Conservation (phyloP, 2,329 filamentous ascomycete species). For the Monilinia laxa region DNA sequence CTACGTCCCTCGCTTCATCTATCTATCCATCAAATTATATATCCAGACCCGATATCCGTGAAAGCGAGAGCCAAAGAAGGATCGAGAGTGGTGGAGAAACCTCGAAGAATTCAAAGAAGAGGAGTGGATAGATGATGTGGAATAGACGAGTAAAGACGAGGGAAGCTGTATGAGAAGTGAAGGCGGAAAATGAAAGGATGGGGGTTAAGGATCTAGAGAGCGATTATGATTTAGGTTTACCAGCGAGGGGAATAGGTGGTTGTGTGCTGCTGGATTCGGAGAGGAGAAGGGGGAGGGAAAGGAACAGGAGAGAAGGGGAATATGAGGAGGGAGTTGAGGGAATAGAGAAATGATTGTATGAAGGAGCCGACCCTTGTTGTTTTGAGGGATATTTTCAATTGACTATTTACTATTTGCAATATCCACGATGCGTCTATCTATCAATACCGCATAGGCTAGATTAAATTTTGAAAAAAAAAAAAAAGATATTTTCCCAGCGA, state of each 20-base stretch:
- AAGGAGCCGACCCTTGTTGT: background rate
- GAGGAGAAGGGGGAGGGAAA: background rate
- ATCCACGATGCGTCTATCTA: background rate
- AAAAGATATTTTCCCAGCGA: background rate
- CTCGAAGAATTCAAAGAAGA: background rate
- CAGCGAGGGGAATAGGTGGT: background rate
- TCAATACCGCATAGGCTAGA: background rate
- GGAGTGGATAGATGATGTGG: background rate
- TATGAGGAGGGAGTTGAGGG: background rate
- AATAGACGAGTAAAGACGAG: no score
- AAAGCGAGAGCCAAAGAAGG: background rate
- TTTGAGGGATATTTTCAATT: no score
- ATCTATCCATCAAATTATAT: background rate
- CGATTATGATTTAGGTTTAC: background rate
- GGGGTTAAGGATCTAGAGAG: no score
- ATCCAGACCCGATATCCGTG: no score
- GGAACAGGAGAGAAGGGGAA: background rate
- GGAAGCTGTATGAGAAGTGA: accelerated
- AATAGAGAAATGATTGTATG: background rate
- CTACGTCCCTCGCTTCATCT: background rate
- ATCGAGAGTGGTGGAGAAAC: background rate
- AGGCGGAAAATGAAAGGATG: accelerated
- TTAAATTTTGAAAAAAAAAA: background rate
- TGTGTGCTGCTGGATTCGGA: background rate
- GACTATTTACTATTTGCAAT: background rate